Evolutionary conservation across 257 asterid genomes (phyloP), one percentile per base, ranked within the genome.

Genomic region (Fraxinus anomala): DNA sequence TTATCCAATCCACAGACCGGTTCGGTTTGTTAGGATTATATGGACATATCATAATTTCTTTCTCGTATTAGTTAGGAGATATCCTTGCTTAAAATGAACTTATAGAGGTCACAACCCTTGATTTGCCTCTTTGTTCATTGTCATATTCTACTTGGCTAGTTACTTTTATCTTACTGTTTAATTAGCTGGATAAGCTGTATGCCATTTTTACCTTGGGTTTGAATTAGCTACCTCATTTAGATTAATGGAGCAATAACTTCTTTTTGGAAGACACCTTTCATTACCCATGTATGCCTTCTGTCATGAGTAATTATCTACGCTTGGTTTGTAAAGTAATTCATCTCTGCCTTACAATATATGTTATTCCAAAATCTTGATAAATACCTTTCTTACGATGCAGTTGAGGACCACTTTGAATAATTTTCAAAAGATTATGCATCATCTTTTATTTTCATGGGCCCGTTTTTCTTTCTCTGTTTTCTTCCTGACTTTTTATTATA

Each of bases 351-450:
- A 1, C 66, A 24, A 10, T 61, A 24, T 23, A 61, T 23, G 34
- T 10, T 23, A n/a, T 56, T 56, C 66, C 66, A 56, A 56, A 56
- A 19, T 56, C 10, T 56, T n/a, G 21, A 19, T 17, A 56, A 24
- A 2, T 7, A 61, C 30, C 68, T 24, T 23, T 61, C 17, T 63
- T 63, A n/a, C 1, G 8, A 24, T 63, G 69, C 16, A 26, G 69
- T 63, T 23, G 69, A 63, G 69, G 69, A 63, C 33, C 3, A 63
- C 16, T 10, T 0, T 24, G 69, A 23, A 44, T 37, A 24, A 26
- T 21, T 76, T 54, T 33, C 11, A 67, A 72, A 73, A 39, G 49
- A 49, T 47, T 66, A 70, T 72, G 78, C 11, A 16, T 63, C 17
- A 26, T 70, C 63, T 65, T 72, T 28, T 28, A 17, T 40, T 39